Conservation (phyloP, 768 basidiomycete genomes). For the Leucocoprinus sp. region DNA sequence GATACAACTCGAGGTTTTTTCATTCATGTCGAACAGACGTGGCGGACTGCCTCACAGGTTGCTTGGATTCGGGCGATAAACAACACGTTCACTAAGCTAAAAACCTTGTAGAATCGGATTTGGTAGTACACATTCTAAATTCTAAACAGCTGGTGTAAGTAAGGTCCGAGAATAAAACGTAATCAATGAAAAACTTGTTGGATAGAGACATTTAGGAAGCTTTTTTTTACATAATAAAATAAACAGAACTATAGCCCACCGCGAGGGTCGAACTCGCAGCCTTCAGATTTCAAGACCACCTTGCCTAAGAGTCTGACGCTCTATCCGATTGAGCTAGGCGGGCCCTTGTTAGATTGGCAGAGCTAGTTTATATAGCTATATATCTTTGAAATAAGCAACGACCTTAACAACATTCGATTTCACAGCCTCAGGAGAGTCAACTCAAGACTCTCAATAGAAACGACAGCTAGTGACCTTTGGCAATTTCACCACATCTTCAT, state of each 20-base stretch:
- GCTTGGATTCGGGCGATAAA: slow-evolving; percentile 28
- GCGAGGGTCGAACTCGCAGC: slow-evolving; percentile 84
- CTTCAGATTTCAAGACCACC: slow-evolving; percentile 46
- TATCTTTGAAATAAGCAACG: no score
- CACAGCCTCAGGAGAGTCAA: no score
- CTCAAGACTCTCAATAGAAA: no score
- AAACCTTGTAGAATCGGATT: not conserved
- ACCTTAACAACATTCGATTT: no score
- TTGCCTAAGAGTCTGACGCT: slow-evolving; percentile 41
- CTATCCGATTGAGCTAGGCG: slow-evolving; percentile 57
- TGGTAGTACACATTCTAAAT: no score
- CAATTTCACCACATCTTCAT: no score
- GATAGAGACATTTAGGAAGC: not conserved
- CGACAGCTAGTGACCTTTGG: no score
- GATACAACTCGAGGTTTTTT: slow-evolving; percentile 25
- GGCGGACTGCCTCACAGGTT: slow-evolving; percentile 16
- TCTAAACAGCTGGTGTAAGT: no score
- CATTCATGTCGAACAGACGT: slow-evolving; percentile 35
- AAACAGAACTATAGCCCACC: slow-evolving; percentile 46
- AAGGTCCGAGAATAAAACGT: no score
- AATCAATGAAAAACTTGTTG: not conserved
- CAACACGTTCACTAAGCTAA: slow-evolving; percentile 20
- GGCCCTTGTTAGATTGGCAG: slow-evolving; percentile 18
- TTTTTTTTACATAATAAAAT: not conserved
- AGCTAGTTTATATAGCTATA: no score